These are phyloP conservation scores for Glonium stellatum DNA, from an alignment of 495 filamentous ascomycete genomes.

Conservation along the genomic window DNA sequence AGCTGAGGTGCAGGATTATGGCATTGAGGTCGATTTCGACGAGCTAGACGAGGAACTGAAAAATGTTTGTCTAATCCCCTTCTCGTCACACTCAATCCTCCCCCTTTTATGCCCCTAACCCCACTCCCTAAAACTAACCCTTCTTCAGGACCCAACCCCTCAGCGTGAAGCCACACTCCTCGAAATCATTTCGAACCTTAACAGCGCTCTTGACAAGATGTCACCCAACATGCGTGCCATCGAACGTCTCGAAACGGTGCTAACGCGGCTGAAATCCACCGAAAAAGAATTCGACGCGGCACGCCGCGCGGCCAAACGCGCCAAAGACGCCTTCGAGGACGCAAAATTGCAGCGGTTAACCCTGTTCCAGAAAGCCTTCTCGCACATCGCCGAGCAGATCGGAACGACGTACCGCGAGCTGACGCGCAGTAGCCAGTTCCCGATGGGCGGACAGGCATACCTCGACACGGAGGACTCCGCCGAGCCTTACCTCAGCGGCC, in stretches of 20 bases:
- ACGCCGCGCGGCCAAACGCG: constrained; percentile 59
- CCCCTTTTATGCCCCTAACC: background rate
- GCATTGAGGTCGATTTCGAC: constrained; percentile 86
- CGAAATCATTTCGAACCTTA: constrained; percentile 64
- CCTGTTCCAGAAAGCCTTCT: constrained; percentile 90
- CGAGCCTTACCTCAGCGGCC: constrained; percentile 83
- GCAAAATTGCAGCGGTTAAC: constrained; percentile 79
- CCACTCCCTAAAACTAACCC: background rate
- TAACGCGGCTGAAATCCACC: constrained; percentile 72
- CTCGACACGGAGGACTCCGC: constrained; percentile 87
- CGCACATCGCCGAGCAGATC: constrained; percentile 92
- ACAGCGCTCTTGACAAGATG: constrained; percentile 76
- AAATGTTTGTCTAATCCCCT: constrained; percentile 47
- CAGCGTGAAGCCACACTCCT: constrained; percentile 62
- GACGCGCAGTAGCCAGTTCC: constrained; percentile 74
- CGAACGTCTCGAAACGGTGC: constrained; percentile 81
- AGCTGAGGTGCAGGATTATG: constrained; percentile 70
- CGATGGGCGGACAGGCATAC: constrained; percentile 88
- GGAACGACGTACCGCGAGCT: constrained; percentile 89
- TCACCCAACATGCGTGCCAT: constrained; percentile 93
- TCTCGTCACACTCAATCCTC: background rate
- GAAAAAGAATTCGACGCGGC: constrained; percentile 87
- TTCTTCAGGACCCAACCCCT: constrained; percentile 23
- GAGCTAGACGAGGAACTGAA: constrained; percentile 79
- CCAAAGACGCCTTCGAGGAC: constrained; percentile 73